Conservation (phyloP, 2,329 filamentous ascomycete species). For the Colletotrichum sansevieriae region DNA sequence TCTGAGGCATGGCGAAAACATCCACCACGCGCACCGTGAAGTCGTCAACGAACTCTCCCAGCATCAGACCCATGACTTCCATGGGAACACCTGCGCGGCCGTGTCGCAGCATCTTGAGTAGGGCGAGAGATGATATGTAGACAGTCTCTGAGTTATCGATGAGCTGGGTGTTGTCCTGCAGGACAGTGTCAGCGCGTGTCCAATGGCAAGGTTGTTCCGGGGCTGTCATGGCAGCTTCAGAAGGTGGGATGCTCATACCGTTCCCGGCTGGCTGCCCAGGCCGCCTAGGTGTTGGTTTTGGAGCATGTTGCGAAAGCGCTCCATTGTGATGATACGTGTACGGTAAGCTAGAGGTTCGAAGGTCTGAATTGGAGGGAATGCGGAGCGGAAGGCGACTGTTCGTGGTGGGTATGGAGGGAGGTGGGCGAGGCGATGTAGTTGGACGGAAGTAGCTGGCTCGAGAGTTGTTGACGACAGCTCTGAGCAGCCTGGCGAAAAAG, state of each 20-base stretch:
- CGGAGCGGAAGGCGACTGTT: conserved; percentile 1
- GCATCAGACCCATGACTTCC: conserved; percentile 99
- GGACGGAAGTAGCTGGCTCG: conserved; percentile 41
- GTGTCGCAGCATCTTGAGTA: conserved; percentile 98
- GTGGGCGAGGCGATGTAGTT: conserved; percentile 35
- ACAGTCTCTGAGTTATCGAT: conserved; percentile 99
- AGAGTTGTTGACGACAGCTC: conserved; percentile 49
- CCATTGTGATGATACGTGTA: conserved; percentile 69
- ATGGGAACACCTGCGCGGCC: conserved; percentile 97
- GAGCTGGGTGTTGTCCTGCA: conserved; percentile 86
- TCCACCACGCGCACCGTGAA: conserved; percentile 98
- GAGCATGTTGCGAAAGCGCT: conserved; percentile 91
- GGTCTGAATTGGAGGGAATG: conserved; percentile 3
- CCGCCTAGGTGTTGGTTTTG: conserved; percentile 79
- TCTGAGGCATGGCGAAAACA: conserved; percentile 99
- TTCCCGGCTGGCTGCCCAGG: conserved; percentile 70
- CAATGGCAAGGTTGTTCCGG: background rate
- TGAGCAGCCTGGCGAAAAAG: conserved; percentile 49
- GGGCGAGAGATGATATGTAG: conserved; percentile 96
- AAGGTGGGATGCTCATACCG: conserved; percentile 62
- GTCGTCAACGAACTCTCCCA: conserved; percentile 98
- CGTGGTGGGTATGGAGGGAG: conserved; percentile 19
- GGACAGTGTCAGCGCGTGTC: conserved; percentile 6
- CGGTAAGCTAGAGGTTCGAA: background rate
- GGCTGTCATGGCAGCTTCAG: conserved; percentile 28